Conservation (phyloP, 306 rosid genomes). For the Leucaena leucocephala region DNA sequence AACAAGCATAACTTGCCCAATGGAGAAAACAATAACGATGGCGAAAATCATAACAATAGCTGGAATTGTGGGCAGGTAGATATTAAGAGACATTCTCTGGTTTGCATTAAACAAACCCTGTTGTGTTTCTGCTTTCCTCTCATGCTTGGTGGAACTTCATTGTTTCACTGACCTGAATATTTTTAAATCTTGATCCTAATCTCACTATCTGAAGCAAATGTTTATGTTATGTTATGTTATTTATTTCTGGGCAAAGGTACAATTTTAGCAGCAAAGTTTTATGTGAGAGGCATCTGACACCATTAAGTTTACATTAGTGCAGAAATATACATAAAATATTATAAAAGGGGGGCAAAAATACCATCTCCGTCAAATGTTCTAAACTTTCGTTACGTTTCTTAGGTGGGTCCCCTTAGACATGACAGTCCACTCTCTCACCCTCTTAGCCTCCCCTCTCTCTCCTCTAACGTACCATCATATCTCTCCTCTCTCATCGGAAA, state of each 20-base stretch:
- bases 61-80: conserved; percentile 98
- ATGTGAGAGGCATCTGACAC: too few relatives aligned
- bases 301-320: too few relatives aligned
- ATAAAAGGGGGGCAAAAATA: too few relatives aligned
- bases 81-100: conserved; percentile 28
- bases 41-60: conserved; percentile 95
- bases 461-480: too few relatives aligned
- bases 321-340: too few relatives aligned
- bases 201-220: conserved; percentile 15
- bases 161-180: conserved; percentile 1
- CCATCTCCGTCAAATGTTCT: too few relatives aligned
- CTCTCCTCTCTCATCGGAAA: too few relatives aligned
- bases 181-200: conserved; percentile 3
- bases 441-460: too few relatives aligned
- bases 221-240: neutral
- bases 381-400: too few relatives aligned
- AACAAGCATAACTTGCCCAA: conserved; percentile 81
- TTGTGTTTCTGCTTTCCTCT: conserved; percentile 26
- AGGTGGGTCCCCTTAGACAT: too few relatives aligned
- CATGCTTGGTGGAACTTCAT: conserved; percentile 8
- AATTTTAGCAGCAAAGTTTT: too few relatives aligned
- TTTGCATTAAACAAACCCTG: conserved; percentile 23
- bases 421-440: too few relatives aligned
- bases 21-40: conserved; percentile 93
- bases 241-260: neutral